phyloP scores from a whole-genome alignment of 1,284 basidiomycete genomes.

The Vanrija sp. region DNA sequence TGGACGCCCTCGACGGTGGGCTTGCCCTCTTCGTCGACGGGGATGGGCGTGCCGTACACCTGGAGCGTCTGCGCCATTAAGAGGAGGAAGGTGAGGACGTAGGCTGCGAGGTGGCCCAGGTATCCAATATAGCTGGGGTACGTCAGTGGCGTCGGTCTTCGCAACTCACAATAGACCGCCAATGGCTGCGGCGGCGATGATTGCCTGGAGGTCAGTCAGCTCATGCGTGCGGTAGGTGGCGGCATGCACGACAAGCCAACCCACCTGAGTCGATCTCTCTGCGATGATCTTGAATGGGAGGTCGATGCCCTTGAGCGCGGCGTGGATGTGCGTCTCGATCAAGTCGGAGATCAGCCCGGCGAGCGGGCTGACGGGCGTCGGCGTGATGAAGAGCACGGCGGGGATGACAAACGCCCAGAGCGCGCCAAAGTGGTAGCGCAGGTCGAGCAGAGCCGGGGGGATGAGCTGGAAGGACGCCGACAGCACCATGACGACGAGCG shows the following conservation, averaged over 20 bases:
- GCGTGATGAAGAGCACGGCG: conserved; percentile 13
- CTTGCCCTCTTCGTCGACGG: conserved; percentile 7
- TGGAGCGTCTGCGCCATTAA: conserved; percentile 27
- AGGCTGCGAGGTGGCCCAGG: conserved; percentile 23
- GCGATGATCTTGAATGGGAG: too few relatives aligned
- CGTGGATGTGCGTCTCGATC: conserved; percentile 18
- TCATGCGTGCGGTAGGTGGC: background rate
- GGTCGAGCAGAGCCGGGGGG: conserved; percentile 29
- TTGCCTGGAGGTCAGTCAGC: background rate
- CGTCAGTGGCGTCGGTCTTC: background rate
- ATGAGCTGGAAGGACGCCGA: conserved; percentile 26
- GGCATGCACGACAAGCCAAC: conserved; percentile 16
- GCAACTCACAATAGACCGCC: conserved; percentile 1
- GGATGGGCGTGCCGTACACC: conserved; percentile 16
- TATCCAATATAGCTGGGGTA: conserved; percentile 29
- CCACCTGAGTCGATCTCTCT: too few relatives aligned
- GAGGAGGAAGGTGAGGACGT: conserved; percentile 23
- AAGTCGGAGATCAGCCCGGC: conserved; percentile 27
- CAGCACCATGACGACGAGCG: conserved; percentile 21
- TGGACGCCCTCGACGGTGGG: conserved; percentile 15
- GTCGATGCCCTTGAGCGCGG: conserved; percentile 9
- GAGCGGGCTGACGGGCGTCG: conserved; percentile 24
- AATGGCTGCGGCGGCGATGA: background rate
- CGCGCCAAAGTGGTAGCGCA: conserved; percentile 33
- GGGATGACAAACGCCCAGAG: conserved; percentile 35